Base-by-base conservation (phyloP, 2,329 filamentous ascomycete genomes). In the Nigrospora sphaerica region DNA sequence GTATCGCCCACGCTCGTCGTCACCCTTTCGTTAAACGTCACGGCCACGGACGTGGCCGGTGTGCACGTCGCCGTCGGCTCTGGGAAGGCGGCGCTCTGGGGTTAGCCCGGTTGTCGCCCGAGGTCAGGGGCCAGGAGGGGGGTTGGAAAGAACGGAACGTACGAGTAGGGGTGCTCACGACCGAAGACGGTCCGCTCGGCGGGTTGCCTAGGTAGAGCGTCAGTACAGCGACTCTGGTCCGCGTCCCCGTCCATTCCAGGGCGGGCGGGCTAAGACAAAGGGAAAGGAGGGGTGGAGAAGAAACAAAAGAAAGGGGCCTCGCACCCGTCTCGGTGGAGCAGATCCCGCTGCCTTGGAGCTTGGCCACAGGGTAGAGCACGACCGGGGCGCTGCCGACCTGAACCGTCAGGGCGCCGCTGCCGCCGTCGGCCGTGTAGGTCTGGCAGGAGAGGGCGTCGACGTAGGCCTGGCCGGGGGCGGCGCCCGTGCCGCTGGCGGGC, bases 1-100 rank as follows among this genome's bases (percentile, higher is more conserved):
- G 67, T 69, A 50, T 78, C 61, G 3, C 74, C 74, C 47, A 58
- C 66, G 2, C 45, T 49, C 0, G 74, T 78, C 1, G 64, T 69
- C 1, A 70, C 69, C 9, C 67, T 52, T 49, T 71, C 70, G 35
- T 73, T 62, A 58, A 79, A 78, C 2, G 70, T 71, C 4, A 80
- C 65, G 0, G 68, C 57, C 1, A 74, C 60, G 1, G 58, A 56
- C 5, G 60, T 49, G 11, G 43, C 46, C 40, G 42, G 31, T 12
- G n/a, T 23, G 34, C 34, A 36, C 34, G 13, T 6, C 6, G 34
- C 16, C 12, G 34, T 36, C 5, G 34, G 23, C 23, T 28, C 23
- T 28, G 7, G 23, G 5, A 9, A 9, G 2, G 7, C 7, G 23
- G 23, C 7, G 4, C 7, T 28, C 7, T 28, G 23, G 23, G 23